These are phyloP conservation scores for Plasmodium gallinaceum DNA, from an alignment of 169 alveolate species.

Conservation along the genomic window DNA sequence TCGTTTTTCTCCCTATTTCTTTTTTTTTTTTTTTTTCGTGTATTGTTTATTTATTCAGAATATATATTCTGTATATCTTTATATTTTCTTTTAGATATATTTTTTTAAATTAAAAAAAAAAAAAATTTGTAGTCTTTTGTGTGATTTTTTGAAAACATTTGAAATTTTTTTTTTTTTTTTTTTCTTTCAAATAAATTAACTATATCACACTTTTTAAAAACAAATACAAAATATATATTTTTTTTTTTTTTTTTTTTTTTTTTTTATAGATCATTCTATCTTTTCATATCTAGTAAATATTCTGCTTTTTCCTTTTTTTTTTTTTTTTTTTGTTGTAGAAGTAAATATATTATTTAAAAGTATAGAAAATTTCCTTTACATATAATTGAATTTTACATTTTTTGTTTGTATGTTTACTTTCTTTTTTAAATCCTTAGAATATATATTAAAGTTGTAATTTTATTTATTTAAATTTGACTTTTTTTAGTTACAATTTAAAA, in stretches of 20 bases:
- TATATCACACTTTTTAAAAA: not conserved
- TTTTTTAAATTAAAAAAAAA: not conserved
- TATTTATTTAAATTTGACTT: no score
- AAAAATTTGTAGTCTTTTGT: not conserved
- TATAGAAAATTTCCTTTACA: no score
- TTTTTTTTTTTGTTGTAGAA: no score
- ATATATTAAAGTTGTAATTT: no score
- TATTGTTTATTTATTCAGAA: no score
- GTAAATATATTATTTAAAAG: no score
- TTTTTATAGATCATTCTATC: not conserved
- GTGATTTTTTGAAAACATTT: not conserved
- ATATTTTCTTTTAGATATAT: not conserved
- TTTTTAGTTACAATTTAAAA: no score
- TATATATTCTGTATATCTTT: no score
- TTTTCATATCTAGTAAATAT: not conserved
- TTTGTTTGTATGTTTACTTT: not conserved
- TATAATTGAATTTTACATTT: no score
- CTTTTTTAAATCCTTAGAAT: no score
- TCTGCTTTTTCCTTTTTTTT: no score
- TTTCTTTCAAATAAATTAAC: not conserved
- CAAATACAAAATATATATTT: not conserved
- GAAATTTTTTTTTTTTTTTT: not conserved
- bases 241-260: not conserved
- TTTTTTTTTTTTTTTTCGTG: not conserved
- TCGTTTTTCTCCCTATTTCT: slow-evolving; percentile 2